Evolutionary conservation across 1,139 yeast species (phyloP), one percentile per base, ranked within the genome.

Genomic region (Scheffersomyces cryptocercus): DNA sequence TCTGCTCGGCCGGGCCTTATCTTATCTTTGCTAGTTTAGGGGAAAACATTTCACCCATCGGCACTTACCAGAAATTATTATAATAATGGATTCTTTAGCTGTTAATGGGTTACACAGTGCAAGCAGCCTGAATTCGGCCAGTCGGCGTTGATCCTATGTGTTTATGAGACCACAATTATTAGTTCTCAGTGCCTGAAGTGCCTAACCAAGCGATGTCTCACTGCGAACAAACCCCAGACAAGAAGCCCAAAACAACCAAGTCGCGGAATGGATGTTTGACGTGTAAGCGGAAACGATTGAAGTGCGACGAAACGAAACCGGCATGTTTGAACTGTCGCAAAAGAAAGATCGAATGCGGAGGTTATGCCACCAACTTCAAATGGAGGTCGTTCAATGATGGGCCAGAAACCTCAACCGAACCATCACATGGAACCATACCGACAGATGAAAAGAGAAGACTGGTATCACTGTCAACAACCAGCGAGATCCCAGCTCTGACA

Each of bases 361-460:
- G 88, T 1, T 84, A 84, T 54, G 81, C 83, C 3, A 79, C 80
- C 28, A 75, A 74, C 41, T 83, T 80, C 65, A 81, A 81, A 55
- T 84, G 88, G 88, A 70, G 80, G 51, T 68, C 79, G 7, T 82
- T 81, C 46, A 64, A 51, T 20, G 58, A 68, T 33, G 67, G 61
- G 6, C 45, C 26, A 32, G 28, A 29, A 29, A 28, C 30, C 36
- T 9, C 29, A n/a, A 9, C 24, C 8, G n/a, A 30, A 9, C n/a
- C n/a, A 12, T 3, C 33, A 29, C 24, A 20, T 6, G 26, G n/a
- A 3, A 16, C 29, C 12, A 31, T 24, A 28, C 30, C 33, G 10
- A 12, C 38, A 4, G 10, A 26, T 10, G 29, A 34, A 9, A 32
- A 30, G n/a, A 26, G 31, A 32, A 12, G 24, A 11, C 9, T 12